Percentiles rank a stretch among this genome's conserved stretches.
These are phyloP conservation scores for Colletotrichum liriopes DNA, from an alignment of 2,329 filamentous ascomycete genomes.

Conservation along the genomic window DNA sequence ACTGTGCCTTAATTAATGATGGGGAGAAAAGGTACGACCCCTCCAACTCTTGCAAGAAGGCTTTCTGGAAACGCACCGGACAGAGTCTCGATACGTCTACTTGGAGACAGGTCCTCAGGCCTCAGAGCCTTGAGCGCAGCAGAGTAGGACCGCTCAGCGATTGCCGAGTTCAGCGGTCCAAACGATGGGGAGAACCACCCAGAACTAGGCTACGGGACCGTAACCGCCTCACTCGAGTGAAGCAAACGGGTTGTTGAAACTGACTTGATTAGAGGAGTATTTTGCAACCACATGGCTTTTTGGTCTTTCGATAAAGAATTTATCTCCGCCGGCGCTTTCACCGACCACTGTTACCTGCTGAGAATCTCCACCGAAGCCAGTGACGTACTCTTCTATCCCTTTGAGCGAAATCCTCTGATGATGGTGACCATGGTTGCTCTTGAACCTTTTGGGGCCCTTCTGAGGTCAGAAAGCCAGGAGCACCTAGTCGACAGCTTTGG, in stretches of 20 bases:
- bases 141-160: conserved; percentile 5
- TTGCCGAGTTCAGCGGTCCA: not conserved
- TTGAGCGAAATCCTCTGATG: conserved; percentile 54
- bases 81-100: conserved; percentile 2
- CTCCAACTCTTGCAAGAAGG: not conserved
- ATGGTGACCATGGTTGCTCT: conserved; percentile 60
- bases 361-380: conserved; percentile 54
- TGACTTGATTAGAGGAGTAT: not conserved
- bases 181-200: conserved; percentile 6
- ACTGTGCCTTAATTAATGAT: conserved; percentile 18
- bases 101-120: not conserved
- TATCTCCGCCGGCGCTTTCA: conserved; percentile 64
- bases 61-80: not conserved
- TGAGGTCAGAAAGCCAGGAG: conserved; percentile 64
- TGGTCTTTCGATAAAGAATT: conserved; percentile 33
- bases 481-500: conserved; percentile 62
- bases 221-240: conserved; percentile 3
- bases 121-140: conserved; percentile 8
- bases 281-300: not conserved
- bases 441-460: conserved; percentile 60
- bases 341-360: conserved; percentile 56
- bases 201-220: not conserved
- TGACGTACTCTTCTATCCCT: conserved; percentile 53
- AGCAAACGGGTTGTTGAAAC: conserved; percentile 15
- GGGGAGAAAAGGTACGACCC: conserved; percentile 1